A percentile compares a stretch with the other conserved stretches of the same genome.
Evolutionary conservation across 192 early-diverging fungal species (phyloP).

Genomic region (Umbelopsis ramanniana): DNA sequence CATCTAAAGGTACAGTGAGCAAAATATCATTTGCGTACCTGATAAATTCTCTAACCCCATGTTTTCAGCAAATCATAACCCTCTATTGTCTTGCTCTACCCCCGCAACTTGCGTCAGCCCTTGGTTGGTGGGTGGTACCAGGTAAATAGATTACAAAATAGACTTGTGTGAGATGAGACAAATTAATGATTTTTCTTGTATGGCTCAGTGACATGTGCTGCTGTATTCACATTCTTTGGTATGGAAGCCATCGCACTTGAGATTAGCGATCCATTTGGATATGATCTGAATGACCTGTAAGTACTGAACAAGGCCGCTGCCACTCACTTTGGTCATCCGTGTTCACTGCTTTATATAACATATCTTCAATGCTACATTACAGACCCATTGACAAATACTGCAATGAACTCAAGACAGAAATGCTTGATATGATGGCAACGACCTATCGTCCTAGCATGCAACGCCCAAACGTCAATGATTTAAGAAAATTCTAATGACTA

Average conservation of each 20-base stretch:
- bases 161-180: too few relatives aligned
- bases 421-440: neutral
- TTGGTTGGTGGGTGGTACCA: slow-evolving; percentile 45
- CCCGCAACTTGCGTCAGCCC: slow-evolving; percentile 35
- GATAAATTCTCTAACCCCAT: too few relatives aligned
- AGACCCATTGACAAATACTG: slow-evolving; percentile 5
- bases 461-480: neutral
- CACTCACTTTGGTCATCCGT: neutral
- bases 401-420: slow-evolving; percentile 3
- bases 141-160: neutral
- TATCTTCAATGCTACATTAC: neutral
- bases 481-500: neutral
- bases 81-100: slow-evolving; percentile 47
- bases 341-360: too few relatives aligned
- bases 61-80: slow-evolving; percentile 40
- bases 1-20: slow-evolving; percentile 59
- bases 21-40: too few relatives aligned
- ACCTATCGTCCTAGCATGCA: neutral
- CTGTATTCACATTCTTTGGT: slow-evolving; percentile 55
- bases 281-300: slow-evolving; percentile 47
- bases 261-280: slow-evolving; percentile 59
- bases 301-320: neutral
- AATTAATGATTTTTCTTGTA: neutral
- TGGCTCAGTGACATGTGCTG: slow-evolving; percentile 36
- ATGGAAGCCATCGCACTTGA: slow-evolving; percentile 55